Conservation (phyloP, 768 basidiomycete genomes). For the Lentinula aciculospora region DNA sequence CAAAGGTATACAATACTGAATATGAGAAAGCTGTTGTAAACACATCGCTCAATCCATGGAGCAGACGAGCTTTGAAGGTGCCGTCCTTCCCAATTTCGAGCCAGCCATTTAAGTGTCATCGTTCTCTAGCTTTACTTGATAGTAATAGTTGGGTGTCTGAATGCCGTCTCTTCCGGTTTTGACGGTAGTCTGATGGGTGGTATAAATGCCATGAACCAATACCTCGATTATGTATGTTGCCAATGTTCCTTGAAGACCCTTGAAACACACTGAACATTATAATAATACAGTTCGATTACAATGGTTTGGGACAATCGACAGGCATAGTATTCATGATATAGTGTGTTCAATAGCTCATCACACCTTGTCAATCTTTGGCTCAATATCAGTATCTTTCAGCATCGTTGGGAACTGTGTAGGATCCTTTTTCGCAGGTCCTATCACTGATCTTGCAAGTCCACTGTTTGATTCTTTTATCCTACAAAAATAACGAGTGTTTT, state of each 20-base stretch:
- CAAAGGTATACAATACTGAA: constrained; percentile 4
- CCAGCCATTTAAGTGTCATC: background rate
- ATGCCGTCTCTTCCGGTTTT: constrained; percentile 9
- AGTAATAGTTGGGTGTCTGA: constrained; percentile 5
- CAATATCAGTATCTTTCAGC: constrained; percentile 3
- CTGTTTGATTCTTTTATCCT: no score
- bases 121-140: constrained; percentile 4
- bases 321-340: constrained; percentile 7
- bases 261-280: background rate
- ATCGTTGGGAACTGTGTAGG: constrained; percentile 20
- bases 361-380: background rate
- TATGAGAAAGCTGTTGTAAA: background rate
- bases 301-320: constrained; percentile 1
- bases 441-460: constrained; percentile 13
- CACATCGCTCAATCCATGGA: constrained; percentile 4
- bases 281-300: background rate
- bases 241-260: background rate
- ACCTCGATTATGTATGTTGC: constrained; percentile 1
- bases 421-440: constrained; percentile 18
- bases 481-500: no score
- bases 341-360: no score
- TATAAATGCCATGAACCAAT: constrained; percentile 11
- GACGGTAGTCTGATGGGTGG: constrained; percentile 11
- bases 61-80: constrained; percentile 3
- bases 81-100: no score